A percentile compares a stretch with the other conserved stretches of the same genome.
Evolutionary conservation across 1,284 basidiomycete species (phyloP).

Genomic region (Ustilago curta): DNA sequence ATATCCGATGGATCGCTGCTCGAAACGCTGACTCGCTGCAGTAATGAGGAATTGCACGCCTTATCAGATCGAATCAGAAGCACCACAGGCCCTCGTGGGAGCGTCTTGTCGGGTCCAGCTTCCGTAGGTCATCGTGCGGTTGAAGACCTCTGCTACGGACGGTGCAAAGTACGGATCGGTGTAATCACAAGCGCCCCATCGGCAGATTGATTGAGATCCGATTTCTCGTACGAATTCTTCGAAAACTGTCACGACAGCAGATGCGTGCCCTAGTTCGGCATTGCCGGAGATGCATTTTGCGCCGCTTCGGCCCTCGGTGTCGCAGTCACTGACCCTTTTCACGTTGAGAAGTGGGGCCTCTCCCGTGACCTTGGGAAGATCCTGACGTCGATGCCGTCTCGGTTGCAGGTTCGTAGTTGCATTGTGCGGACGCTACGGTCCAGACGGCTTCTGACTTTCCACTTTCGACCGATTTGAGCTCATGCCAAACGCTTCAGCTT

Average conservation of each 20-base stretch:
- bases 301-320: constrained; percentile 9
- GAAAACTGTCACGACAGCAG: neutral
- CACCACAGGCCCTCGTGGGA: neutral
- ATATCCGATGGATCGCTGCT: neutral
- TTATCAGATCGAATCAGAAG: constrained; percentile 9
- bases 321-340: constrained; percentile 3
- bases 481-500: constrained; percentile 6
- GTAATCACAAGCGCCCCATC: no score
- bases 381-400: constrained; percentile 37
- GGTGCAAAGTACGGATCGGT: no score
- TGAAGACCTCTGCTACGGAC: neutral
- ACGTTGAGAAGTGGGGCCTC: constrained; percentile 4
- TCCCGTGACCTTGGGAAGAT: constrained; percentile 7
- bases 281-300: constrained; percentile 15
- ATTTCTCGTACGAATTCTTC: neutral
- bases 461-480: constrained; percentile 11
- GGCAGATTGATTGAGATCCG: no score
- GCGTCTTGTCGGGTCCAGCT: neutral
- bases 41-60: neutral
- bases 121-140: neutral
- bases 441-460: constrained; percentile 14
- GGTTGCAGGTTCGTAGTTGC: constrained; percentile 7
- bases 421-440: constrained; percentile 14
- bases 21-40: no score
- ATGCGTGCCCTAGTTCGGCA: neutral